Base-by-base conservation (phyloP, 345 rosid genomes). In the Murraya koenigii region DNA sequence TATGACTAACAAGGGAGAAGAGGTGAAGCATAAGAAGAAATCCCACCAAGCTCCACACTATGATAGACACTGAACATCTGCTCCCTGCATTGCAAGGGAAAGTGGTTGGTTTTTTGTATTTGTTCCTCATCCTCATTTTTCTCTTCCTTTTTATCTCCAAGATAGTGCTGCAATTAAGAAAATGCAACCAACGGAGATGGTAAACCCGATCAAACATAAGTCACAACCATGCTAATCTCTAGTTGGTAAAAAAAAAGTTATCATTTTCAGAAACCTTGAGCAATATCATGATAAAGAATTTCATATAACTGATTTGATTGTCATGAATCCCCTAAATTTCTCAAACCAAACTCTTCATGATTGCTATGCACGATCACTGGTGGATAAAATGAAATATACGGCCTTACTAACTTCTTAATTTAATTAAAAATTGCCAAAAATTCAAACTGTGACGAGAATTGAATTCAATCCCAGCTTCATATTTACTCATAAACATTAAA, bases 121-220 rank as follows among this genome's bases (percentile, higher is more conserved):
- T 88, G 91, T 85, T 89, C 89, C 91, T 91, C 87, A 86, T 80
- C 90, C 88, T 88, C 97, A 92, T 89, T 81, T 80, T 84, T 82
- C 75, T 87, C 83, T 86, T 78, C 77, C 84, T 79, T 85, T 82
- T 85, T 87, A 84, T 84, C 88, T 82, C 86, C 88, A 80, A 87
- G 75, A 87, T 65, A 86, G 83, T 78, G 87, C 94, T 87, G 93
- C 91, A 84, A 75, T 79, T 85, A 86, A 81, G 80, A 82, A 81
- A 84, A 87, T 78, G 77, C 80, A 87, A 87, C 85, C 82, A 81
- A 76, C 76, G 82, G 84, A 80, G 84, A 87, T 87, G 66, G 78
- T 58, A 69, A 86, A 78, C 69, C 61, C 77, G 47, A 70, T 62
- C 82, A 79, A 84, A 75, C 33, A 83, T 59, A 75, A 76, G 70